Conservation (phyloP, 345 rosid genomes). For the Murraya paniculata region DNA sequence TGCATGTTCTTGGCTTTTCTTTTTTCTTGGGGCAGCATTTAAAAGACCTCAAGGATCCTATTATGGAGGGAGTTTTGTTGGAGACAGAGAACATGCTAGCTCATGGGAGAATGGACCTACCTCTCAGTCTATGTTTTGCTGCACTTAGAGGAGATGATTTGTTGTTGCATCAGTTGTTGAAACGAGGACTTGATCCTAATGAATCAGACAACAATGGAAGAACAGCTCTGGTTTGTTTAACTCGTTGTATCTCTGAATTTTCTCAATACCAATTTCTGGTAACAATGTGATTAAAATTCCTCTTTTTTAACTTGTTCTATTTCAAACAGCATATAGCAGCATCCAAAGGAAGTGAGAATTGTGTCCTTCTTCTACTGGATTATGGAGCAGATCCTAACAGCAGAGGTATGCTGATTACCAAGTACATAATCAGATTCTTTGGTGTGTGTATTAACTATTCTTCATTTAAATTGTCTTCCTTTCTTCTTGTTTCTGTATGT, state of each 20-base stretch:
- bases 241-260: background rate
- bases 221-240: conserved; percentile 65
- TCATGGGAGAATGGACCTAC: conserved; percentile 73
- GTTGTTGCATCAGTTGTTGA: conserved; percentile 69
- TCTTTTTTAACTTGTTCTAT: background rate
- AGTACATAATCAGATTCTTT: background rate
- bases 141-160: conserved; percentile 79
- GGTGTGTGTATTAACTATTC: background rate
- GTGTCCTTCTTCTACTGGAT: conserved; percentile 71
- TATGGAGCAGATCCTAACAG: conserved; percentile 62
- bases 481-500: background rate
- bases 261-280: background rate
- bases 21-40: conserved; percentile 45
- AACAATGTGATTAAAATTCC: background rate
- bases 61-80: conserved; percentile 58
- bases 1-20: background rate
- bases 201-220: conserved; percentile 73
- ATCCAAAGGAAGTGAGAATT: conserved; percentile 66
- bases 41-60: conserved; percentile 66
- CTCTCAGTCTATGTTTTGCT: conserved; percentile 70
- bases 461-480: background rate
- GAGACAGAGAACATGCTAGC: conserved; percentile 84
- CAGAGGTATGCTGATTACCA: conserved; percentile 47
- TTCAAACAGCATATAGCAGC: conserved; percentile 76
- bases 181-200: conserved; percentile 78